Percentiles rank a stretch among this genome's conserved stretches.
Conservation (phyloP, 805 yeast genomes). For the Cyberlindnera sargentensis region DNA sequence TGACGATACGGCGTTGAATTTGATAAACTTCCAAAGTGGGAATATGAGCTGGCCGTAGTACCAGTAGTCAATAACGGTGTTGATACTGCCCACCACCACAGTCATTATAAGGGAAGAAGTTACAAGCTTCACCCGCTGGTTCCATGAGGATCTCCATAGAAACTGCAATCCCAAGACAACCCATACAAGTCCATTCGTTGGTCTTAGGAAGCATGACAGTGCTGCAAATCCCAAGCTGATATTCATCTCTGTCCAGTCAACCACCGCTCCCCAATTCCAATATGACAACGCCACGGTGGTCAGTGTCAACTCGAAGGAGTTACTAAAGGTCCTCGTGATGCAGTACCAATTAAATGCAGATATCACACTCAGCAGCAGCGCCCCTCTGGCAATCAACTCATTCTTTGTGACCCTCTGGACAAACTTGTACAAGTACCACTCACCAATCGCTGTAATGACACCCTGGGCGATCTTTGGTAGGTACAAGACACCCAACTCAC, state of each 20-base stretch:
- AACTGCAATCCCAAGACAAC: conserved; percentile 40
- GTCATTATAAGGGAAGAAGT: conserved; percentile 19
- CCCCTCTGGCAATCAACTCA: conserved; percentile 30
- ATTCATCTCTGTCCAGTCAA: conserved; percentile 19
- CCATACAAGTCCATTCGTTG: conserved; percentile 84
- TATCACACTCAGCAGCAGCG: conserved; percentile 44
- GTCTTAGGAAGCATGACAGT: conserved; percentile 65
- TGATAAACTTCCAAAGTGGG: conserved; percentile 63
- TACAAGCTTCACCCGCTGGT: conserved; percentile 5
- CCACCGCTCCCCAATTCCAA: conserved; percentile 57
- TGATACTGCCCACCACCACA: conserved; percentile 29
- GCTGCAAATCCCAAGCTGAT: conserved; percentile 47
- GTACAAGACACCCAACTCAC: conserved; percentile 33
- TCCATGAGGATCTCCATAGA: conserved; percentile 5
- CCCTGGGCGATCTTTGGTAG: conserved; percentile 70
- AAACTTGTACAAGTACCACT: conserved; percentile 48
- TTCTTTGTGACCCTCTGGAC: conserved; percentile 30
- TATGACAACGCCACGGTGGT: conserved; percentile 58
- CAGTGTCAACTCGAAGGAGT: conserved; percentile 68
- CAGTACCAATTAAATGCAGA: conserved; percentile 81
- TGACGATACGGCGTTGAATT: conserved; percentile 70
- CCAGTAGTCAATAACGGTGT: conserved; percentile 43
- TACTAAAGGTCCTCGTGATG: conserved; percentile 78
- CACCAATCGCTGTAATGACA: conserved; percentile 64
- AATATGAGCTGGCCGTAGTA: conserved; percentile 52